These are phyloP conservation scores for Paecilomyces niveus DNA, from an alignment of 2,329 filamentous ascomycete species.

Conservation along the genomic window DNA sequence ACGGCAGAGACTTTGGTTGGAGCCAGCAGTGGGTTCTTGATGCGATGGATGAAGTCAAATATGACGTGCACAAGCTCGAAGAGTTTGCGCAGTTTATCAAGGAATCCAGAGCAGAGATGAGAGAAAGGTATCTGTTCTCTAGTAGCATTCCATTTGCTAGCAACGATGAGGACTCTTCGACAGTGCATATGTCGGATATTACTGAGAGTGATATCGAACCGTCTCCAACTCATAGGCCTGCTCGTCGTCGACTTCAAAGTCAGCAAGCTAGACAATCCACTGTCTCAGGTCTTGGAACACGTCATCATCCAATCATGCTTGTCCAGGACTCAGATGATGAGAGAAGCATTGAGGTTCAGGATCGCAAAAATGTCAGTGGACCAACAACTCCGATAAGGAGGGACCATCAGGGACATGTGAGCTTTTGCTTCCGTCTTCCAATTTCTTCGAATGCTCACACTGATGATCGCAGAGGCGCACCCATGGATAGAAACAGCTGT, in stretches of 20 bases:
- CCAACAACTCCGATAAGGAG: not conserved
- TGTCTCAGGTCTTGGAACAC: not conserved
- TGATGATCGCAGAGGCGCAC: not conserved
- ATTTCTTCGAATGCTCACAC: not conserved
- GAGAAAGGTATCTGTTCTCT: not conserved
- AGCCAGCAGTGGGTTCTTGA: slow-evolving; percentile 10
- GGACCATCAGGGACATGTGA: not conserved
- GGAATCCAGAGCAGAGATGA: not conserved
- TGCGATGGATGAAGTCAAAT: slow-evolving; percentile 1
- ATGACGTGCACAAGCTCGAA: slow-evolving; percentile 1
- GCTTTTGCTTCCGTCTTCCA: not conserved
- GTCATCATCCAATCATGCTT: not conserved
- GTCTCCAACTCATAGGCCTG: not conserved
- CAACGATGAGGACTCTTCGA: not conserved
- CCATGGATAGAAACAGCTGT: not conserved
- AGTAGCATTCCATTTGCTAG: not conserved
- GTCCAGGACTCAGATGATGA: not conserved
- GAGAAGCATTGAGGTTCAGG: not conserved
- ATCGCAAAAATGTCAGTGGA: not conserved
- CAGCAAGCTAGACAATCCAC: not conserved
- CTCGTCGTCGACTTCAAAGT: not conserved
- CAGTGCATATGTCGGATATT: not conserved
- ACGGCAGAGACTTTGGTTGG: slow-evolving; percentile 10
- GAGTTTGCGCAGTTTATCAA: slow-evolving; percentile 1
- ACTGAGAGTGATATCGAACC: not conserved